Percentiles rank a stretch among this genome's conserved stretches.
These are phyloP conservation scores for Fistulifera solaris DNA, from an alignment of 108 stramenopile genomes.

Conservation along the genomic window DNA sequence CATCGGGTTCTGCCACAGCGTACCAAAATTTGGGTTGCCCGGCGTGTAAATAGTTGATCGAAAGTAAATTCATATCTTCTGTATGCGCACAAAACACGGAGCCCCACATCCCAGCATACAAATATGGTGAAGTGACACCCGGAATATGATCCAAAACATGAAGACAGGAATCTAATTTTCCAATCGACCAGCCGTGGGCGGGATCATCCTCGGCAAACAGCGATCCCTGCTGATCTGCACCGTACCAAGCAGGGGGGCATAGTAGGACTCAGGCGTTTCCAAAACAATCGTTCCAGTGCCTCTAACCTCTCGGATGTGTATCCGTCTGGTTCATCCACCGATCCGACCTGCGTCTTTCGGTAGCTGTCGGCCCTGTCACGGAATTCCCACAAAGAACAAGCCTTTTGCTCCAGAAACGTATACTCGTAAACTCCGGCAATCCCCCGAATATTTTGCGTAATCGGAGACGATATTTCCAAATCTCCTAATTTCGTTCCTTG, in stretches of 20 bases:
- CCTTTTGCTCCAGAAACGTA: slow-evolving; percentile 54
- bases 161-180: slow-evolving; percentile 31
- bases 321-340: slow-evolving; percentile 14
- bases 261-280: slow-evolving; percentile 88
- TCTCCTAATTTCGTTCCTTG: slow-evolving; percentile 68
- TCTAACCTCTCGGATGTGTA: slow-evolving; percentile 22
- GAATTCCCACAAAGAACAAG: slow-evolving; percentile 54
- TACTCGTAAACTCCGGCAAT: slow-evolving; percentile 84
- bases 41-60: slow-evolving; percentile 95
- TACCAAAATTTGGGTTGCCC: slow-evolving; percentile 99
- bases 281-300: slow-evolving; percentile 76
- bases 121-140: slow-evolving; percentile 80
- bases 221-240: slow-evolving; percentile 91
- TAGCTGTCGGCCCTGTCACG: slow-evolving; percentile 70
- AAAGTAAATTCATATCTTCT: slow-evolving; percentile 97
- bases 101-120: slow-evolving; percentile 88
- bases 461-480: slow-evolving; percentile 54
- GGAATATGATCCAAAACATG: slow-evolving; percentile 49
- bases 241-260: slow-evolving; percentile 86
- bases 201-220: slow-evolving; percentile 72
- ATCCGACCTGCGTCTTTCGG: slow-evolving; percentile 51
- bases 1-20: slow-evolving; percentile 69
- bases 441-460: slow-evolving; percentile 64
- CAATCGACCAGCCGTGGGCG: slow-evolving; percentile 83
- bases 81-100: slow-evolving; percentile 88